phyloP scores from a whole-genome alignment of 345 rosid genomes.

The Gynandropsis gynandra region DNA sequence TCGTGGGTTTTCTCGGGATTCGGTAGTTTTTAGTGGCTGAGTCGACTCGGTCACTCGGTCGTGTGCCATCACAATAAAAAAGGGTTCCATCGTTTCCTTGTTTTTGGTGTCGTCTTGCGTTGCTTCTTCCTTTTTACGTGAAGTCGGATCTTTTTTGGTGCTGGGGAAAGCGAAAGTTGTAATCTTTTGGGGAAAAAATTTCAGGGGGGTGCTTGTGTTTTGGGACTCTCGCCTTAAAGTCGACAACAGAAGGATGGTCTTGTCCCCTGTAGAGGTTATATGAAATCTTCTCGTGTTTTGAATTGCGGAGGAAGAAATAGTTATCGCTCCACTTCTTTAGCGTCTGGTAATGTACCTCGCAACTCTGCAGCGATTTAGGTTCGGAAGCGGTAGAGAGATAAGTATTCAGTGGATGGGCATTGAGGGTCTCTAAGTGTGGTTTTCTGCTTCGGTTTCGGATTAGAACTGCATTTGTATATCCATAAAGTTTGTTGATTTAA shows the following conservation, averaged over 20 bases:
- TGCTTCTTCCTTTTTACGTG: constrained; percentile 9
- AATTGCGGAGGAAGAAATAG: not conserved
- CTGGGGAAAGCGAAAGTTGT: constrained; percentile 41
- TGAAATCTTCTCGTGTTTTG: constrained; percentile 16
- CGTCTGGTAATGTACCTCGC: constrained; percentile 14
- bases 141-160: constrained; percentile 44
- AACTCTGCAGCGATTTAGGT: constrained; percentile 9
- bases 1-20: constrained; percentile 22
- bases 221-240: constrained; percentile 37
- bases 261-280: constrained; percentile 34
- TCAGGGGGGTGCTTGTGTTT: constrained; percentile 44
- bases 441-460: not conserved
- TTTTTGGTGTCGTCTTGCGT: constrained; percentile 7
- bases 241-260: constrained; percentile 37
- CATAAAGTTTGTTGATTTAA: constrained; percentile 7
- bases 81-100: constrained; percentile 23
- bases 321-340: not conserved
- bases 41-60: constrained; percentile 23
- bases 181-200: constrained; percentile 50
- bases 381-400: constrained; percentile 4
- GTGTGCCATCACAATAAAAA: constrained; percentile 12
- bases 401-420: constrained; percentile 13
- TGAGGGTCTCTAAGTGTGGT: constrained; percentile 10
- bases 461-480: not conserved
- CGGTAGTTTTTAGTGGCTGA: constrained; percentile 26